Conservation (phyloP, 2,329 filamentous ascomycete genomes). For the Pseudomassariella vexata region DNA sequence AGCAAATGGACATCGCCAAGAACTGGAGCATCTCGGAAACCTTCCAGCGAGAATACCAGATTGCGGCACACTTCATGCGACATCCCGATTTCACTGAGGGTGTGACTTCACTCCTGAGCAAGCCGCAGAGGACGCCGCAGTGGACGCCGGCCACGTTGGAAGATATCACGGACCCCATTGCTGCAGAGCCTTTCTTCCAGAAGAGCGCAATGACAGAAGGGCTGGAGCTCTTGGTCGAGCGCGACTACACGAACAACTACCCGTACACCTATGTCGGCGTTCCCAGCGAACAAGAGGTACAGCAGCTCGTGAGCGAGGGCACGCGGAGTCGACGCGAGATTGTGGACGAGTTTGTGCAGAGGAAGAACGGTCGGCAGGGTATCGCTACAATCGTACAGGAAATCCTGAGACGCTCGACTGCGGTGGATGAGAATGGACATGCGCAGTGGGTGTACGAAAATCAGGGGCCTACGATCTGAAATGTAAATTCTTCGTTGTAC, state of each 20-base stretch:
- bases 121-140: constrained; percentile 45
- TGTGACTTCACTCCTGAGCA: constrained; percentile 72
- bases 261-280: constrained; percentile 66
- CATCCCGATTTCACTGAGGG: constrained; percentile 89
- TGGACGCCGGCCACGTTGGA: constrained; percentile 74
- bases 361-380: constrained; percentile 60
- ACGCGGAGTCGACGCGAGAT: constrained; percentile 49
- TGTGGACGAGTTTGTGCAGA: constrained; percentile 54
- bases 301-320: constrained; percentile 34
- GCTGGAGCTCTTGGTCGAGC: constrained; percentile 56
- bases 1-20: constrained; percentile 71
- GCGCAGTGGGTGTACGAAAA: constrained; percentile 7
- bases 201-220: constrained; percentile 34
- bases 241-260: constrained; percentile 67
- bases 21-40: constrained; percentile 78
- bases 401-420: constrained; percentile 59
- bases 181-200: constrained; percentile 65
- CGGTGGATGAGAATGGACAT: constrained; percentile 34
- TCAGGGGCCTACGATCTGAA: too few species aligned
- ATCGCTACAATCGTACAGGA: constrained; percentile 63
- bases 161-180: constrained; percentile 52
- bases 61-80: constrained; percentile 83
- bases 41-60: constrained; percentile 79
- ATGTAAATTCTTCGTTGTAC: too few species aligned
- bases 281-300: constrained; percentile 63